These are phyloP conservation scores for Daldinia caldariorum DNA, from an alignment of 495 filamentous ascomycete species.

Conservation along the genomic window DNA sequence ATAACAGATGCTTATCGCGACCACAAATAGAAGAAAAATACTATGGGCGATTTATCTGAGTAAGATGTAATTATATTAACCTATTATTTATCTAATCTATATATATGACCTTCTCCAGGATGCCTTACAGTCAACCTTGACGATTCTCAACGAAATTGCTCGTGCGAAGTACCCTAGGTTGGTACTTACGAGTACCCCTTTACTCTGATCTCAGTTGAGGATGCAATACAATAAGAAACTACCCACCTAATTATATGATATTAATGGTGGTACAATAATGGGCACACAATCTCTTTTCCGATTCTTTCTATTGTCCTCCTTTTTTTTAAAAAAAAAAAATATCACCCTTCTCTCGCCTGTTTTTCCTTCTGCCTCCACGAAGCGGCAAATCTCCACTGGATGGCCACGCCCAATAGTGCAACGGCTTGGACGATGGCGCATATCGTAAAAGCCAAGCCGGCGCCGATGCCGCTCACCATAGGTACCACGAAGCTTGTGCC, in stretches of 20 bases:
- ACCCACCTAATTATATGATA: neutral
- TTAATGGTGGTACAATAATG: neutral
- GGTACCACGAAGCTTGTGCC: slow-evolving; percentile 52
- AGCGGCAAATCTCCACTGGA: slow-evolving; percentile 56
- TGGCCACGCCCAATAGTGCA: slow-evolving; percentile 49
- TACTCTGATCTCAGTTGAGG: neutral
- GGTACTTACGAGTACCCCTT: too few species aligned
- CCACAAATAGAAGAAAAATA: too few species aligned
- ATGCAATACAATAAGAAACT: neutral
- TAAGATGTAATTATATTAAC: too few species aligned
- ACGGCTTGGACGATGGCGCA: slow-evolving; percentile 53
- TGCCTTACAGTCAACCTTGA: too few species aligned
- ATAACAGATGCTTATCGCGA: too few species aligned
- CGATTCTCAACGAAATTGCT: too few species aligned
- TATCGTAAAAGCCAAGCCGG: slow-evolving; percentile 54
- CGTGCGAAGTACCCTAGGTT: neutral
- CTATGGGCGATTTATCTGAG: too few species aligned
- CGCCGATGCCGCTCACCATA: slow-evolving; percentile 50
- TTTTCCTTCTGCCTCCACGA: slow-evolving; percentile 47
- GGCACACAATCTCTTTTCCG: neutral
- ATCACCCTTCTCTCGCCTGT: slow-evolving; percentile 29
- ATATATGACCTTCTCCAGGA: too few species aligned
- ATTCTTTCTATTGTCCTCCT: neutral
- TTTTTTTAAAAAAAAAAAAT: slow-evolving; percentile 11
- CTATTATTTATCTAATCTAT: too few species aligned